Conservation (phyloP, 306 rosid genomes). For the Dalbergia cultrata region DNA sequence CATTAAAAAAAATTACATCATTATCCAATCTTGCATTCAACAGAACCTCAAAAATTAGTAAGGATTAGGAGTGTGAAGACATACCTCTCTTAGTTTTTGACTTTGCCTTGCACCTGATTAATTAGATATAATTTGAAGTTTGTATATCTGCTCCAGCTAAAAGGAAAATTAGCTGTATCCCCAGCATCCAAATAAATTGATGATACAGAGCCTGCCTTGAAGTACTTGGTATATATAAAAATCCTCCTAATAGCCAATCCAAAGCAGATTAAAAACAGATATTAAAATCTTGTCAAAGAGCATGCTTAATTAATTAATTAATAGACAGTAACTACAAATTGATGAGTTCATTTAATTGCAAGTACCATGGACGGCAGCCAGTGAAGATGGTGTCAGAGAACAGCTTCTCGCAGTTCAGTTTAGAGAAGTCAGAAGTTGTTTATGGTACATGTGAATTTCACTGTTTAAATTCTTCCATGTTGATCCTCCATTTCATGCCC, state of each 20-base stretch:
- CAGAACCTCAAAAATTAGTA: too few relatives aligned
- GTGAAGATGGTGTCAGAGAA: slow-evolving; percentile 17
- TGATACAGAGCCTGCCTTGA: not conserved
- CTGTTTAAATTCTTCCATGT: not conserved
- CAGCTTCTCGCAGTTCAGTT: not conserved
- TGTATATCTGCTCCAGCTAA: slow-evolving; percentile 65
- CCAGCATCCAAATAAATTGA: slow-evolving; percentile 74
- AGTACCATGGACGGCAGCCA: slow-evolving; percentile 36
- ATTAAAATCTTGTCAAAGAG: not conserved
- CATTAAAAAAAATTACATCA: slow-evolving; percentile 19
- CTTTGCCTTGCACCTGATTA: slow-evolving; percentile 56
- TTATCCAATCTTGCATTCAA: too few relatives aligned
- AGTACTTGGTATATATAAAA: slow-evolving; percentile 30
- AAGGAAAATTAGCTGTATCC: slow-evolving; percentile 55
- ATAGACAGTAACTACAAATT: too few relatives aligned
- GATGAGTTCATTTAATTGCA: not conserved
- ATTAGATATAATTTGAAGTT: slow-evolving; percentile 65
- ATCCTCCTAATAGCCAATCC: slow-evolving; percentile 64
- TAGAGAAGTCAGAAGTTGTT: slow-evolving; percentile 30
- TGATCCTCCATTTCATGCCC: slow-evolving; percentile 23
- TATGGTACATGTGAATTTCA: slow-evolving; percentile 43
- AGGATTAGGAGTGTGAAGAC: too few relatives aligned
- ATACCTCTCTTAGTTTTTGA: slow-evolving; percentile 60
- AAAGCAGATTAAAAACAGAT: not conserved
- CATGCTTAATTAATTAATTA: too few relatives aligned